A percentile compares a stretch with the other conserved stretches of the same genome.
Evolutionary conservation across 2,329 filamentous ascomycete genomes (phyloP).

Genomic region (Colletotrichum brevisporum): DNA sequence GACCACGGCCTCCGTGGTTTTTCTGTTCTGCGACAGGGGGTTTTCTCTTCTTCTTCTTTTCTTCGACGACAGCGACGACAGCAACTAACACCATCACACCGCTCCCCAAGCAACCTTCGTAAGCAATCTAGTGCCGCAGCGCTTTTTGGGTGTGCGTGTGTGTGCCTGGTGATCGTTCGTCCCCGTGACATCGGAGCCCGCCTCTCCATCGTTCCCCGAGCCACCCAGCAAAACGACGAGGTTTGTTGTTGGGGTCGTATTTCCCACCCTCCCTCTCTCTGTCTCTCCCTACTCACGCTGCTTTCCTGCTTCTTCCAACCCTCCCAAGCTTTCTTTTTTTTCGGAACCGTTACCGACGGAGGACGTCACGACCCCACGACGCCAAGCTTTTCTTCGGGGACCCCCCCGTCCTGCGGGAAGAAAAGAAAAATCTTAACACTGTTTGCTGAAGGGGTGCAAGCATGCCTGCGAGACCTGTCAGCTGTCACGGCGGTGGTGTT

Average conservation of each 20-base stretch:
- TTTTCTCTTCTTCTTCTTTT: neutral
- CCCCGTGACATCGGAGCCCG: neutral
- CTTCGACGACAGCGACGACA: too few species aligned
- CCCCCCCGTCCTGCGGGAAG: too few species aligned
- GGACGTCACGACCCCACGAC: neutral
- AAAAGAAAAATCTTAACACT: too few species aligned
- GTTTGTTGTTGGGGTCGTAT: neutral
- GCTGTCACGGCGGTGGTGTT: constrained; percentile 1
- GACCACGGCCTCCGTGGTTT: neutral
- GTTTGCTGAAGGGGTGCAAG: too few species aligned
- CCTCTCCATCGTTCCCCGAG: neutral
- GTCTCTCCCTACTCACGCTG: too few species aligned
- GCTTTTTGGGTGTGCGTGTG: too few species aligned
- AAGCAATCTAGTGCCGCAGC: too few species aligned
- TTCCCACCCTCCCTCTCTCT: neutral
- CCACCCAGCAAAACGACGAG: too few species aligned
- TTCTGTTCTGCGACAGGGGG: neutral
- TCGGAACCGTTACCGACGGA: constrained; percentile 8
- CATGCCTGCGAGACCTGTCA: neutral
- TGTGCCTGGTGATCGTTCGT: constrained; percentile 4
- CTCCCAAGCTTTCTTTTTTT: neutral
- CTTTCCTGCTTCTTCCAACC: too few species aligned
- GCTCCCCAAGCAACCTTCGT: too few species aligned
- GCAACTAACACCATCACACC: too few species aligned
- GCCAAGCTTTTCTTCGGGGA: neutral